Base-by-base conservation (phyloP, 75 land plant genomes). In the Cryptomeria japonica region DNA sequence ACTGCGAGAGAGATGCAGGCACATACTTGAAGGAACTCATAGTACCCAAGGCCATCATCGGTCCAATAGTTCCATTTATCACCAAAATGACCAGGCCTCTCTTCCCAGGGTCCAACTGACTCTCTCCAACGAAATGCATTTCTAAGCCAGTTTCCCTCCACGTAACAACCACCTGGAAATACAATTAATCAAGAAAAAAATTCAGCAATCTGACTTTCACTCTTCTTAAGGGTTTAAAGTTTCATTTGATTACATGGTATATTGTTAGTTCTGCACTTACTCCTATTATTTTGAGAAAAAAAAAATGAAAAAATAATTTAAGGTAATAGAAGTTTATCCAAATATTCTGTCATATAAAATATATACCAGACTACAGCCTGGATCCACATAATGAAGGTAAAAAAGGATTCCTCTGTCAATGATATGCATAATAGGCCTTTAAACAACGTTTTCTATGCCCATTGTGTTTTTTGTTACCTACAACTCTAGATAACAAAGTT, bases 21-120 rank as follows among this genome's bases (percentile, higher is more conserved):
- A 68, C 88, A 15, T 86, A 97, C 99, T 88, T 97, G 97, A 61
- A 98, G 96, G 87, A 94, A 93, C 88, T 98, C 99, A 88, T 89
- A 96, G 89, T 92, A 94, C 49, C 99, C 99, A 87, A 96, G 90
- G 22, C 99, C 99, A 91, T 98, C 99, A 90, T 98, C 99, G 53
- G 99, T 95, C 99, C 99, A 98, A 86, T 98, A 98, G 72, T 73
- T 90, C 99, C 99, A 98, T 86, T 96, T 96, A 92, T 98, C 99
- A 87, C 99, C 99, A 91, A 94, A 96, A 88, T 98, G 99, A 0
- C 99, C 99, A 87, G 99, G 96, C 76, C 99, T 93, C 86, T 97
- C 94, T 85, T 98, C 96, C 95, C 95, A 97, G 11, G 99, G 97
- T 47, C 97, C 96, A 87, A 98, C 87, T 1, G 96, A 90, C 83